These are phyloP conservation scores for Acacia pycnantha DNA, from an alignment of 331 rosid genomes.

Conservation along the genomic window DNA sequence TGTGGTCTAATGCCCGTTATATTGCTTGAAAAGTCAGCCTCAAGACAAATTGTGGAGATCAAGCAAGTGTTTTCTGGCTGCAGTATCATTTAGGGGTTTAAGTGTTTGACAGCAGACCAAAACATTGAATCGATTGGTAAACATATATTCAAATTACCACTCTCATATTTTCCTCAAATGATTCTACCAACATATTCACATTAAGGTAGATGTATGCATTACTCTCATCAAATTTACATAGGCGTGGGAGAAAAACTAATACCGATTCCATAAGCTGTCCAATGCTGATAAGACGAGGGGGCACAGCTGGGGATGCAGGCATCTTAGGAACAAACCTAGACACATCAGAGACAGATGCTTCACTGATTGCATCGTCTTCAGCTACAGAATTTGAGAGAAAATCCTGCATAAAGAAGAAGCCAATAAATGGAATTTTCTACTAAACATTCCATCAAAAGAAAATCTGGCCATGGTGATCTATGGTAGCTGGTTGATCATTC, in stretches of 20 bases:
- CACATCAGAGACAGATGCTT: slow-evolving; percentile 78
- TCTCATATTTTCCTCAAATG: neutral
- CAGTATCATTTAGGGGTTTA: neutral
- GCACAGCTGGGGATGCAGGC: slow-evolving; percentile 54
- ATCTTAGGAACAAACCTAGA: slow-evolving; percentile 70
- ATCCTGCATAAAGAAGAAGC: slow-evolving; percentile 53
- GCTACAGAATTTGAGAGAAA: slow-evolving; percentile 53
- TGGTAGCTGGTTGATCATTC: neutral
- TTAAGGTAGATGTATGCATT: neutral
- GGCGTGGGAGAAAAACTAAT: slow-evolving; percentile 19
- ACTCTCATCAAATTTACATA: neutral
- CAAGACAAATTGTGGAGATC: neutral
- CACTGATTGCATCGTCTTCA: slow-evolving; percentile 81
- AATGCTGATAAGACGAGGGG: slow-evolving; percentile 80
- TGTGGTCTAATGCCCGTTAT: neutral
- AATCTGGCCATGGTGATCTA: neutral
- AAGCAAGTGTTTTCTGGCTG: neutral
- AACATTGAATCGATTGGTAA: neutral
- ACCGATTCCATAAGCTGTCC: slow-evolving; percentile 97
- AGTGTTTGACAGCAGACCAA: neutral
- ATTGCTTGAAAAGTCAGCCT: slow-evolving; percentile 1
- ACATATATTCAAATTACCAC: neutral
- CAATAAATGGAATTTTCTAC: neutral
- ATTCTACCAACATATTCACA: neutral
- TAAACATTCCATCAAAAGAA: neutral